phyloP scores from a whole-genome alignment of 2,329 filamentous ascomycete species.

The Aspergillus novofumigatus region DNA sequence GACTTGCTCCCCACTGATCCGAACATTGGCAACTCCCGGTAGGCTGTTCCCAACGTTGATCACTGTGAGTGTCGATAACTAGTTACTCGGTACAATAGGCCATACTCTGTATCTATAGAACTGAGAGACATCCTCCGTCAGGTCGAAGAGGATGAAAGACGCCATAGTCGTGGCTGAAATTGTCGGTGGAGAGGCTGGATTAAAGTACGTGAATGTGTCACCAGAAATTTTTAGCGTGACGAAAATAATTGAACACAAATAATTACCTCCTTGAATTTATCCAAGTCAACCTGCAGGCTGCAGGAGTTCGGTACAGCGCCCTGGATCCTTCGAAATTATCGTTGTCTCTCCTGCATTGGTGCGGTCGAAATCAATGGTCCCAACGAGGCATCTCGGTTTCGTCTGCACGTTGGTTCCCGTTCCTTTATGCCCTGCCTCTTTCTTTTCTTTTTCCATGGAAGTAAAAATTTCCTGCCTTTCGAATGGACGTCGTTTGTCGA shows the following conservation, averaged over 20 bases:
- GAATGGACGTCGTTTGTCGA: background rate
- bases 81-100: too few relatives aligned
- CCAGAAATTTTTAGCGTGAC: background rate
- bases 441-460: background rate
- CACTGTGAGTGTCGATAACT: background rate
- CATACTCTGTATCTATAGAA: too few relatives aligned
- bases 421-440: background rate
- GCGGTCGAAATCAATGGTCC: too few relatives aligned
- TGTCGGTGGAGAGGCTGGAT: background rate
- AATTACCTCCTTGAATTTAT: background rate
- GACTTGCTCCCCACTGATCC: background rate
- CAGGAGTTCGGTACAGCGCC: conserved; percentile 14
- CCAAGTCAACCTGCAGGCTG: conserved; percentile 15
- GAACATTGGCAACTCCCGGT: background rate
- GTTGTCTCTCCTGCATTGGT: background rate
- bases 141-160: background rate
- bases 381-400: background rate
- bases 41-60: background rate
- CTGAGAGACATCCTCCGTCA: too few relatives aligned
- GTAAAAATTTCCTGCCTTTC: background rate
- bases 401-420: conserved; percentile 14
- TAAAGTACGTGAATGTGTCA: background rate
- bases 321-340: conserved; percentile 3
- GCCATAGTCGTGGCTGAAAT: background rate
- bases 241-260: background rate